These are phyloP conservation scores for Teunomyces stri DNA, from an alignment of 805 yeast species.

Conservation along the genomic window DNA sequence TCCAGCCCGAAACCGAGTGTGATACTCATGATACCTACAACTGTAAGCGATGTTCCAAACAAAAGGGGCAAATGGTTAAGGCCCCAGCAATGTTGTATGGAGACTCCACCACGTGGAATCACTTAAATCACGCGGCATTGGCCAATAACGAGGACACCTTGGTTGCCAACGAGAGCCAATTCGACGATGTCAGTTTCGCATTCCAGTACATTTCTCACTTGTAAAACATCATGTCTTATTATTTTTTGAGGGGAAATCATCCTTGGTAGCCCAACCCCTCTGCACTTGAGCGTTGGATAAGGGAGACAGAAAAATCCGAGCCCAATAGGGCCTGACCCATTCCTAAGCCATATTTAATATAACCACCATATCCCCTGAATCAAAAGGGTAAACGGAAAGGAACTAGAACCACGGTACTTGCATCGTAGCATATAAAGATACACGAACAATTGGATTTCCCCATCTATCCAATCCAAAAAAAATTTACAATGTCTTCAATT, in stretches of 20 bases:
- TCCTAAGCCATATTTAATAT: neutral
- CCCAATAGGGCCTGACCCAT: neutral
- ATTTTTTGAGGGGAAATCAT: neutral
- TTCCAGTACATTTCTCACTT: constrained; percentile 91
- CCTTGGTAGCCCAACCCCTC: neutral
- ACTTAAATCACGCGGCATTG: constrained; percentile 64
- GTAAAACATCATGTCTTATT: neutral
- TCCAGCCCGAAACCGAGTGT: constrained; percentile 63
- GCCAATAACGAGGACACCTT: constrained; percentile 70
- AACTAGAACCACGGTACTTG: no score
- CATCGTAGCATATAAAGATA: neutral
- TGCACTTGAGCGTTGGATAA: neutral
- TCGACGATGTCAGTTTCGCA: constrained; percentile 74
- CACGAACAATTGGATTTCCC: neutral
- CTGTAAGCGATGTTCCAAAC: constrained; percentile 71
- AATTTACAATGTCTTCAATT: neutral
- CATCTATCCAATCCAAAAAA: neutral
- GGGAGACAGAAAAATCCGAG: neutral
- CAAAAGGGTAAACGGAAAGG: neutral
- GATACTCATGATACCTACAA: constrained; percentile 92
- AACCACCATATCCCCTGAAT: no score
- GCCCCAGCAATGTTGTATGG: constrained; percentile 93
- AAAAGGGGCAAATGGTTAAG: constrained; percentile 51
- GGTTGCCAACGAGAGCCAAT: constrained; percentile 67
- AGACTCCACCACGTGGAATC: constrained; percentile 98